Evolutionary conservation across 495 filamentous ascomycete genomes (phyloP).

Genomic region (Penicillium lagena): DNA sequence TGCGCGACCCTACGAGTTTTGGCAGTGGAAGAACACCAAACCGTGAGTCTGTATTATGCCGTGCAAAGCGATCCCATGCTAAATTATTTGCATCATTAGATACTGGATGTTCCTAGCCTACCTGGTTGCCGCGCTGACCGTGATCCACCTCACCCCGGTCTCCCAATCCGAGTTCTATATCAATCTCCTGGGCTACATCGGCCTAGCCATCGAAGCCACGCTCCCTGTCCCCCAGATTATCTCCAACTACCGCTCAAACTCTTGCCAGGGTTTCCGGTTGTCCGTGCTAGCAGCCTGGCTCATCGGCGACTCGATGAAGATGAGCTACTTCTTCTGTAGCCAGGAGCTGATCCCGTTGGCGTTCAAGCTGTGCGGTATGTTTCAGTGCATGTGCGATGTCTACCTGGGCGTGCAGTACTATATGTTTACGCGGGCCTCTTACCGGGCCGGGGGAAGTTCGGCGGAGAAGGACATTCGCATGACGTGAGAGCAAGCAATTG

Average conservation of each 20-base stretch:
- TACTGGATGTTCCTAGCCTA: constrained; percentile 86
- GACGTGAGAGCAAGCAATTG: constrained; percentile 16
- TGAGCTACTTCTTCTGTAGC: constrained; percentile 84
- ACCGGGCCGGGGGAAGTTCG: constrained; percentile 15
- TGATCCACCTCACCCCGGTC: constrained; percentile 65
- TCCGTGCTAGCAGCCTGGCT: constrained; percentile 86
- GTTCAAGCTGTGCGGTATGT: constrained; percentile 88
- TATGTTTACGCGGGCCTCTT: constrained; percentile 61
- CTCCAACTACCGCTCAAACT: constrained; percentile 67
- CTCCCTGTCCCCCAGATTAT: constrained; percentile 88
- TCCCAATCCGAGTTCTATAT: constrained; percentile 61
- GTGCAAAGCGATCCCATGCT: constrained; percentile 1
- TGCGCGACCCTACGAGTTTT: constrained; percentile 79
- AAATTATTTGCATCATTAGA: constrained; percentile 28
- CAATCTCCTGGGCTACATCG: constrained; percentile 66
- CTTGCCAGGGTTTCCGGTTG: constrained; percentile 84
- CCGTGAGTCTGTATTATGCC: constrained; percentile 48
- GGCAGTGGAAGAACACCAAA: constrained; percentile 80
- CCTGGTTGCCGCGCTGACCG: constrained; percentile 57
- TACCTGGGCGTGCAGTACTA: constrained; percentile 82
- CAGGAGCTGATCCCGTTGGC: constrained; percentile 67
- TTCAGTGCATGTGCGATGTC: constrained; percentile 81
- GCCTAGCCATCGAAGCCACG: constrained; percentile 82
- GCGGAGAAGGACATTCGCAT: constrained; percentile 39
- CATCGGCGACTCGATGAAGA: constrained; percentile 88